Base-by-base conservation (phyloP, 768 basidiomycete genomes). In the Mycena crocata region DNA sequence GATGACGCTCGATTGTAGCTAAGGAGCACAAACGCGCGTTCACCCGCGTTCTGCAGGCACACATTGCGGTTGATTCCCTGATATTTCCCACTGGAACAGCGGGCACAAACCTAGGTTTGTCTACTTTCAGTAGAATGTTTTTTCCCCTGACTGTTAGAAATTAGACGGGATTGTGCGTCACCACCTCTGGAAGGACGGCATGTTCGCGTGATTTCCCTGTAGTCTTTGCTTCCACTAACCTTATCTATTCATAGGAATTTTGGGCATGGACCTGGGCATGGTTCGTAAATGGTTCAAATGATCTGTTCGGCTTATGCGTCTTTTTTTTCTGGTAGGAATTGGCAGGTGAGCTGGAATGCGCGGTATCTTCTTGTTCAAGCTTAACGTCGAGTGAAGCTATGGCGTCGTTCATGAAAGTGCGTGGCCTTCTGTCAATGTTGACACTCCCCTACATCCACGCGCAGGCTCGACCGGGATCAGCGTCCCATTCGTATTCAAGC, bases 31-130 rank as follows among this genome's bases (percentile, higher is more conserved):
- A 84, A 57, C 84, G 87, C 1, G 86, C 89, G 0, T 92, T 90
- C 70, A 93, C 92, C 0, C 82, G 90, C 23, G 92, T 93, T 7
- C 76, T 89, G 49, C 88, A 91, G 74, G 88, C 88, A 1, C 89
- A 91, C 64, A 90, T 91, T 57, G 87, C 87, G 1, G 85, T 93
- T 51, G 92, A 92, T 70, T 79, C 83, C 3, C 84, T 85, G 10
- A 72, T 93, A 32, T 89, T 92, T 71, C 91, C 92, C 1, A 80
- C 81, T 9, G 87, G 87, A 23, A 89, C 86, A 3, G 77, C 83
- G 39, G 88, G 87, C 6, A 67, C 65, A 15, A 66, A 34, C 37
- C 64, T 70, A 19, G 76, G 76, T 40, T 37, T 13, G 1, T 39
- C 32, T 10, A 34, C 2, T 37, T 10, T 24, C 8, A 30, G 17